Conservation (phyloP, 306 rosid species). For the Sindora glabra region DNA sequence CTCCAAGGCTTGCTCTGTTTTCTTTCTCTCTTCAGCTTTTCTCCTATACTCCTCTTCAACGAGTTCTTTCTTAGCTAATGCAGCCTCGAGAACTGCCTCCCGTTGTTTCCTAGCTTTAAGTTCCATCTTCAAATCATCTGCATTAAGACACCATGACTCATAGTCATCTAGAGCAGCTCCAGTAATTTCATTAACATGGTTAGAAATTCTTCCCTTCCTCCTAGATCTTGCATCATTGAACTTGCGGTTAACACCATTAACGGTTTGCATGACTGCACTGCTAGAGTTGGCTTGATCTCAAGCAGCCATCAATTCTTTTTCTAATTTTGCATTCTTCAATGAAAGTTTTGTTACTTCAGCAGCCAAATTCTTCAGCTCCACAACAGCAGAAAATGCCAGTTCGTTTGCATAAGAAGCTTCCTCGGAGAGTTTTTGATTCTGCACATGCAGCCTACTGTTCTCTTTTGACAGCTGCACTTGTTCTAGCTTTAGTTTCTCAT, state of each 20-base stretch:
- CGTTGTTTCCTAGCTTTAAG: constrained; percentile 91
- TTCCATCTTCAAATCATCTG: constrained; percentile 78
- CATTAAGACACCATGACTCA: constrained; percentile 78
- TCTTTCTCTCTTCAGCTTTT: constrained; percentile 83
- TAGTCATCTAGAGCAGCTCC: constrained; percentile 52
- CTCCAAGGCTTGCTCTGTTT: constrained; percentile 90
- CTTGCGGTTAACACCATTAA: constrained; percentile 68
- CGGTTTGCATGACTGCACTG: constrained; percentile 32
- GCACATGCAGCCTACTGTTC: constrained; percentile 85
- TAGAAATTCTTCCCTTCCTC: constrained; percentile 72
- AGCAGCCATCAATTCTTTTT: constrained; percentile 73
- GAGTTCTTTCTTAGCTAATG: constrained; percentile 82
- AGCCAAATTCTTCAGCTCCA: constrained; percentile 93
- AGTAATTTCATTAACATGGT: constrained; percentile 53
- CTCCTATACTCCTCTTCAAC: constrained; percentile 74
- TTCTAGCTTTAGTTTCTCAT: constrained; percentile 82
- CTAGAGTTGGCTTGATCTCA: constrained; percentile 68
- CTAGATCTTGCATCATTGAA: constrained; percentile 58
- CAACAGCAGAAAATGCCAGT: constrained; percentile 97
- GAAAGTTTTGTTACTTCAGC: constrained; percentile 96
- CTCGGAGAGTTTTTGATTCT: constrained; percentile 92
- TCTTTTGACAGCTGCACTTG: constrained; percentile 84
- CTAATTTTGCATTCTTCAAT: constrained; percentile 71
- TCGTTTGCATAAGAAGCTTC: constrained; percentile 99
- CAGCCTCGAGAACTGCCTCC: constrained; percentile 87